These are phyloP conservation scores for Drechslera avenae DNA, from an alignment of 2,329 filamentous ascomycete species.

Conservation along the genomic window DNA sequence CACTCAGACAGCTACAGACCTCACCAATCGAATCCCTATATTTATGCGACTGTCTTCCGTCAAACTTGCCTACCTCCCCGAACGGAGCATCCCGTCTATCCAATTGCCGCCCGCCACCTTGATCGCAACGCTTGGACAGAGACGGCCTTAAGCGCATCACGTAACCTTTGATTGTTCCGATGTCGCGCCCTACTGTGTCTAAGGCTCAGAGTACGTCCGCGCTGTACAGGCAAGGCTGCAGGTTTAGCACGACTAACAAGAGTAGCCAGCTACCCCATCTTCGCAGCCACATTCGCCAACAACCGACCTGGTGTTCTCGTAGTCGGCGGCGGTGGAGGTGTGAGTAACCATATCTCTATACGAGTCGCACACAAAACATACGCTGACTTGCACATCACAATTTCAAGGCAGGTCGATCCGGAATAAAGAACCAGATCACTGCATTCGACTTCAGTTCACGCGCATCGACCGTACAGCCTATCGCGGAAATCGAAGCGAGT, in stretches of 20 bases:
- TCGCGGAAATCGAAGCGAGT: constrained; percentile 76
- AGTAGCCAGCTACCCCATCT: constrained; percentile 71
- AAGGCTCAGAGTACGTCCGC: constrained; percentile 32
- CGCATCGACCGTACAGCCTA: constrained; percentile 62
- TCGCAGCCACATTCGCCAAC: constrained; percentile 86
- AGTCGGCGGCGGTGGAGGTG: constrained; percentile 85
- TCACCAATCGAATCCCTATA: not conserved
- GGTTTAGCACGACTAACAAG: constrained; percentile 2
- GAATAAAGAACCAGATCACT: constrained; percentile 84
- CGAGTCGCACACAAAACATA: not conserved
- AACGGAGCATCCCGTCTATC: not conserved
- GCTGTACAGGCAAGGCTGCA: not conserved
- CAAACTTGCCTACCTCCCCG: not conserved
- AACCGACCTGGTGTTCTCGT: constrained; percentile 72
- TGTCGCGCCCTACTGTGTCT: constrained; percentile 41
- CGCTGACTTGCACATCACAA: constrained; percentile 33
- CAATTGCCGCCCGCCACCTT: not conserved
- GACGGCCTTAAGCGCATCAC: constrained; percentile 1
- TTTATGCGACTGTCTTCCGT: constrained; percentile 2
- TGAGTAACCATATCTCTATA: constrained; percentile 50
- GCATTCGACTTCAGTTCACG: constrained; percentile 70
- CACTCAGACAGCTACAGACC: not conserved
- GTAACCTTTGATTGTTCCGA: constrained; percentile 11
- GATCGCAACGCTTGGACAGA: constrained; percentile 5
- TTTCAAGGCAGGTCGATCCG: constrained; percentile 56